Evolutionary conservation across 1,139 yeast species (phyloP).

Genomic region (Magnusiomyces ingens): DNA sequence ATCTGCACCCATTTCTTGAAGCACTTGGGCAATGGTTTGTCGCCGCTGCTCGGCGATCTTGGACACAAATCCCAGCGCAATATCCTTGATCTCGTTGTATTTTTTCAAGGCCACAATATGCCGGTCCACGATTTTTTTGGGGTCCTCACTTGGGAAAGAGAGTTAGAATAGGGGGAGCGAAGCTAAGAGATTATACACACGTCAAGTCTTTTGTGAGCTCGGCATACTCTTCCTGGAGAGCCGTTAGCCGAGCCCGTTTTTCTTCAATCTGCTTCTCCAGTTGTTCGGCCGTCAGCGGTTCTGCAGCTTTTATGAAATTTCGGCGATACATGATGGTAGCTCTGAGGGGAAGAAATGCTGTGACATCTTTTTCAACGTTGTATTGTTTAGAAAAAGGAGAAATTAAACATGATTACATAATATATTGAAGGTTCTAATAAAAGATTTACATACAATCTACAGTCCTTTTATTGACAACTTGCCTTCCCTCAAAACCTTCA

Average conservation of each 20-base stretch:
- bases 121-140: slow-evolving; percentile 10
- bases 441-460: no score
- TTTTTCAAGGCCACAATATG: slow-evolving; percentile 12
- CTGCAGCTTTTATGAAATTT: slow-evolving; percentile 14
- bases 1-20: slow-evolving; percentile 14
- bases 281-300: slow-evolving; percentile 1
- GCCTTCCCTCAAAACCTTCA: no score
- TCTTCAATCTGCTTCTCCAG: slow-evolving; percentile 4
- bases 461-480: no score
- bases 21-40: slow-evolving; percentile 12
- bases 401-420: no score
- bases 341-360: no score
- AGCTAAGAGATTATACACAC: background rate
- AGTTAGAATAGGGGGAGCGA: background rate
- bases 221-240: background rate
- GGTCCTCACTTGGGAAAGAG: slow-evolving; percentile 10
- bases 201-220: background rate
- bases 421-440: no score
- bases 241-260: background rate
- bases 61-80: slow-evolving; percentile 12
- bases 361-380: no score
- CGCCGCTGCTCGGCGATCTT: slow-evolving; percentile 15
- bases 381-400: no score
- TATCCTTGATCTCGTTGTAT: slow-evolving; percentile 14
- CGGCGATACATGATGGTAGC: slow-evolving; percentile 8